Evolutionary conservation across 2,329 filamentous ascomycete genomes (phyloP), one percentile per base, ranked within the genome.

Genomic region (Hypoxylon sp.): DNA sequence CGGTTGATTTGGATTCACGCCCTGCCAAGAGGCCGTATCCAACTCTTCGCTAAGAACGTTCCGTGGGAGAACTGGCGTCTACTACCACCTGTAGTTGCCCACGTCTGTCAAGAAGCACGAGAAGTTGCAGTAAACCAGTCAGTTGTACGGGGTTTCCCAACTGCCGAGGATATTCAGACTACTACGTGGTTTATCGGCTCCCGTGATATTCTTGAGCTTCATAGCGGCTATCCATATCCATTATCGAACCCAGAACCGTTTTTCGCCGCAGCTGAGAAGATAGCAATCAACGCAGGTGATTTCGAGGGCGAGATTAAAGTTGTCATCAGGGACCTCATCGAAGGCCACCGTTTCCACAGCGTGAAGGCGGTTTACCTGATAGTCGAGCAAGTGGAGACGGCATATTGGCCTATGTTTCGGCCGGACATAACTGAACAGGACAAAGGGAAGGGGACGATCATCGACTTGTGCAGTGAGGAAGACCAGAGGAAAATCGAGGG

Each of bases 11-110:
- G 74, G 74, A 57, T 62, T 23, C 41, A 71, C 9, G 72, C 73
- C 23, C 65, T 76, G 6, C 73, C 74, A 23, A 64, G 69, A 45
- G 74, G 74, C 9, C 72, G 74, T 38, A 71, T 76, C 38, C 74
- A 76, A 51, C 72, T 76, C 25, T 76, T 76, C 50, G 74, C 74
- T 14, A 70, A 62, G 50, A 70, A 68, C 52, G 74, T 76, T 2
- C 73, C 74, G 41, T 76, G 74, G 74, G 72, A 75, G 63, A 71
- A 71, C 52, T 76, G 74, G 74, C 73, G 73, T 17, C 60, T 76
- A 2, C 50, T 65, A 25, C 71, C 74, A 25, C 74, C 74, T 11
- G 38, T 66, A 11, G 67, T 74, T 52, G 68, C 74, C 10, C 72
- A 69, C 14, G 73, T 72, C 30, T 74, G 73, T 19, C 74, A 49